Base-by-base conservation (phyloP, 768 basidiomycete genomes). In the Calvatia gigantea region DNA sequence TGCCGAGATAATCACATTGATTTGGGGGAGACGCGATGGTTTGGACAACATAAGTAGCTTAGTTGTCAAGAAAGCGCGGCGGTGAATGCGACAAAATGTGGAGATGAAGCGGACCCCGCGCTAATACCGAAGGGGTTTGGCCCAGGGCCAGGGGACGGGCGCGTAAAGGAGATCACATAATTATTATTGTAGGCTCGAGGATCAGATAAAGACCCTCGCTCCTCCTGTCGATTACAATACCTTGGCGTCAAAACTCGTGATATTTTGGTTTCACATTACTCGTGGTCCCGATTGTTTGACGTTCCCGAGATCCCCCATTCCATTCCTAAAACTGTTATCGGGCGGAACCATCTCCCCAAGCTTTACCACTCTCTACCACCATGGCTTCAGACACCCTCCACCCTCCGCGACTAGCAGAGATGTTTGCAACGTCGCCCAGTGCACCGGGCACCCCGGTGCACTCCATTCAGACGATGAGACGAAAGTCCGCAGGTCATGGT, bases 401-500 rank as follows among this genome's bases (percentile, higher is more conserved):
- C 56, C 89, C 89, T 21, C 81, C 89, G 35, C 77, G 90, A 63
- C 77, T 91, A 27, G 81, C 88, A 6, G 73, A 83, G 61, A 88
- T 85, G 54, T 91, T 91, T 61, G 80, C 85, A 54, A 77, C 71
- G 51, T 82, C 89, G 49, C 91, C 91, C 60, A 89, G 87, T 68
- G 83, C 79, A 9, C 89, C 91, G 1, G 81, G 90, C 60, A 94
- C 91, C 0, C 91, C 91, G 3, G 88, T 94, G 57, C 91, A 94
- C 69, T 91, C 86, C 57, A 94, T 94, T 62, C 87, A 91, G 70
- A 89, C 91, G 25, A 92, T 94, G 88, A 82, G 92, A 60, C 80
- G 92, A 62, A 94, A 91, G 75, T 81, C 89, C 19, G 92, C 92
- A 3, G 92, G 92, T n/a, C 92, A 94, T 65, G 81, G 85, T 51